Conservation (phyloP, 257 asterid genomes). For the Penstemon newberryi region DNA sequence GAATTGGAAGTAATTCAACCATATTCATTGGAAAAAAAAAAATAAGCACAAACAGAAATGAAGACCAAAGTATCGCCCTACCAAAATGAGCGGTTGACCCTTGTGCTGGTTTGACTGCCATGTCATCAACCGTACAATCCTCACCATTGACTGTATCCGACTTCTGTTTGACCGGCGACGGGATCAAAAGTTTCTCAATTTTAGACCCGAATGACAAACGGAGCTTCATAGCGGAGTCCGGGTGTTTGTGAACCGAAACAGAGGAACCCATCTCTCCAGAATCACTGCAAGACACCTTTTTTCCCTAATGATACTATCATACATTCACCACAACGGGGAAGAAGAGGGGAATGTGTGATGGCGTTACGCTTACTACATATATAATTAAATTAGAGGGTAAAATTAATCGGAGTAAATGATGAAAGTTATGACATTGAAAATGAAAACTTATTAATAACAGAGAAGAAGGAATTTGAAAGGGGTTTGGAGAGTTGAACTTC, state of each 20-base stretch:
- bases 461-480: too few relatives aligned
- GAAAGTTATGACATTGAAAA: too few relatives aligned
- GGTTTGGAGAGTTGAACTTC: too few relatives aligned
- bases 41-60: not conserved
- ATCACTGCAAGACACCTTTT: not conserved
- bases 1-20: not conserved
- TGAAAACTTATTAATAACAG: too few relatives aligned
- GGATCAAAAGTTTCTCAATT: conserved; percentile 30
- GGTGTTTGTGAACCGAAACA: conserved; percentile 14
- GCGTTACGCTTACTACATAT: too few relatives aligned
- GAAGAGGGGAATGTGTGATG: too few relatives aligned
- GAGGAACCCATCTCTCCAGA: conserved; percentile 19
- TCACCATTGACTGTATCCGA: conserved; percentile 29
- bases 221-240: conserved; percentile 46
- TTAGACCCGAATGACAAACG: conserved; percentile 40
- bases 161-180: conserved; percentile 45
- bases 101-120: conserved; percentile 36
- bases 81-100: conserved; percentile 32
- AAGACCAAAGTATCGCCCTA: not conserved
- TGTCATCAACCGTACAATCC: conserved; percentile 24
- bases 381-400: too few relatives aligned
- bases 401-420: too few relatives aligned
- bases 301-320: too few relatives aligned
- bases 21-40: not conserved
- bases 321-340: too few relatives aligned